Evolutionary conservation across 768 basidiomycete genomes (phyloP).

Genomic region (Chalciporus chontae): DNA sequence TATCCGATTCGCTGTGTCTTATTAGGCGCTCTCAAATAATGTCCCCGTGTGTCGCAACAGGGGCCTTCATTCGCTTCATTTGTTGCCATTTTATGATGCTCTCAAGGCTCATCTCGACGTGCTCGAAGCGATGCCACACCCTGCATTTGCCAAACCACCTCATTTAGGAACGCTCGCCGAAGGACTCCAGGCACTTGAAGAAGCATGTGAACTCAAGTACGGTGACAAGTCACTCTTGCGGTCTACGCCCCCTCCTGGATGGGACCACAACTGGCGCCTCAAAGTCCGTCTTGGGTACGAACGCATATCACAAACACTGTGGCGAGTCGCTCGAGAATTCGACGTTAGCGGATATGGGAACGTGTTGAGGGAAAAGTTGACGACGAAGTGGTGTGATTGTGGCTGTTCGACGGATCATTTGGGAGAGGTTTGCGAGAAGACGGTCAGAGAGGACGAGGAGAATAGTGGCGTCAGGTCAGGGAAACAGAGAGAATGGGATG

Average conservation of each 20-base stretch:
- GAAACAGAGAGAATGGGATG: constrained; percentile 76
- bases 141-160: constrained; percentile 61
- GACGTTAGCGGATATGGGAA: constrained; percentile 70
- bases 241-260: constrained; percentile 37
- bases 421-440: constrained; percentile 72
- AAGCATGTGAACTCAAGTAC: constrained; percentile 59
- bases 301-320: constrained; percentile 57
- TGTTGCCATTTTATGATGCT: constrained; percentile 58
- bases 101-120: constrained; percentile 60
- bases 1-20: background rate
- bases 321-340: constrained; percentile 69
- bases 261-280: constrained; percentile 54
- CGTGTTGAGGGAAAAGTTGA: constrained; percentile 67
- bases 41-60: constrained; percentile 60
- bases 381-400: constrained; percentile 77
- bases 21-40: constrained; percentile 67
- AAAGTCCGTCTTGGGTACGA: constrained; percentile 67
- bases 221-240: constrained; percentile 33
- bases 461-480: constrained; percentile 55
- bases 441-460: constrained; percentile 67
- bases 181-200: constrained; percentile 60
- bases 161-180: constrained; percentile 58
- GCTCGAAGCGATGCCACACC: constrained; percentile 54
- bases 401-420: constrained; percentile 78
- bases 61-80: constrained; percentile 63